phyloP scores from a whole-genome alignment of 2,329 filamentous ascomycete species.

The Sporothrix dimorphospora region DNA sequence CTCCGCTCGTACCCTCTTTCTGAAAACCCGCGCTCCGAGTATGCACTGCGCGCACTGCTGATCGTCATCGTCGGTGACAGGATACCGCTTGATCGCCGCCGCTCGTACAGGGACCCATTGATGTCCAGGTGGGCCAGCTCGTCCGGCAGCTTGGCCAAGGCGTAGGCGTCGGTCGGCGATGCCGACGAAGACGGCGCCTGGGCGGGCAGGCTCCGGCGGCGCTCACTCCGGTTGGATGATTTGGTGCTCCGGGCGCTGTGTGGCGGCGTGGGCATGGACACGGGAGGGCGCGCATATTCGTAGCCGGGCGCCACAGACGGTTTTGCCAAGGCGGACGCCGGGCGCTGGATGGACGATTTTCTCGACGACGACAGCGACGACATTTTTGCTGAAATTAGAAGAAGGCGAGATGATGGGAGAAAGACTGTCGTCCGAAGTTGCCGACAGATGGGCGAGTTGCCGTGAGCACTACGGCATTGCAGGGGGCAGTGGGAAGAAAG shows the following conservation, averaged over 20 bases:
- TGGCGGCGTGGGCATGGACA: not conserved
- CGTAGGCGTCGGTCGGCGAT: not conserved
- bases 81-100: constrained; percentile 11
- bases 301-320: not conserved
- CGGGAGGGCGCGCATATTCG: not conserved
- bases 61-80: constrained; percentile 23
- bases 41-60: constrained; percentile 17
- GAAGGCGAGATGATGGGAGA: not conserved
- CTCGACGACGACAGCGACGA: not conserved
- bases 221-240: constrained; percentile 25
- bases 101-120: not conserved
- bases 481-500: not conserved
- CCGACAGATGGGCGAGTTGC: not conserved
- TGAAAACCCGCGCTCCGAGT: not conserved
- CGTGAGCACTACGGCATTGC: constrained; percentile 8
- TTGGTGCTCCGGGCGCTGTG: constrained; percentile 17
- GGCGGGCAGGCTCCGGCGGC: constrained; percentile 28
- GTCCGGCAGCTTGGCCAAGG: not conserved
- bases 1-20: not conserved
- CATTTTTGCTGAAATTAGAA: not conserved
- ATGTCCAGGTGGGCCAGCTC: not conserved
- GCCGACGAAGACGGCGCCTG: not conserved
- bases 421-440: not conserved
- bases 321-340: constrained; percentile 25
- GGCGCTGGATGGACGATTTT: constrained; percentile 12